Evolutionary conservation across 2,329 filamentous ascomycete species (phyloP).

Genomic region (Colletotrichum incanum): DNA sequence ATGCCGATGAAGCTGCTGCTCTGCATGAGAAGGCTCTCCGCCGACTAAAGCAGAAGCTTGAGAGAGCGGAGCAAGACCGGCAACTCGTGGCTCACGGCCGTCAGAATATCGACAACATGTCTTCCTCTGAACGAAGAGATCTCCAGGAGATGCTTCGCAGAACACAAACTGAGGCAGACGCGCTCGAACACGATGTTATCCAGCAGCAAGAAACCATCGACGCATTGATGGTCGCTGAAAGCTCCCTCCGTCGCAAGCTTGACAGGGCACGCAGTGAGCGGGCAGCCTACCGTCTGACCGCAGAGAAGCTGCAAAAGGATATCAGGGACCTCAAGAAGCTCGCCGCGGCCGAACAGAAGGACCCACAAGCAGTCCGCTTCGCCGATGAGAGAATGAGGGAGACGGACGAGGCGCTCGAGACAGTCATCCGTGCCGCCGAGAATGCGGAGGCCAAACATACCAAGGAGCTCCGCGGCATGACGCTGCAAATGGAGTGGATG

Average conservation of each 20-base stretch:
- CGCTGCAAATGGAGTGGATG: conserved; percentile 93
- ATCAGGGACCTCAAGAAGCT: conserved; percentile 62
- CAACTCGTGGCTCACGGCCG: conserved; percentile 47
- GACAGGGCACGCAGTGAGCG: conserved; percentile 79
- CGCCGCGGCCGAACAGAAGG: conserved; percentile 53
- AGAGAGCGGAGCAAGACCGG: conserved; percentile 67
- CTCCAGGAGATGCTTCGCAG: conserved; percentile 74
- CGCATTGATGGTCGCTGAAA: conserved; percentile 69
- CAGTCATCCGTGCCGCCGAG: conserved; percentile 71
- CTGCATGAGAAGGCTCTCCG: conserved; percentile 61
- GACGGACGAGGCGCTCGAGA: conserved; percentile 69
- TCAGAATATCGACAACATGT: conserved; percentile 47
- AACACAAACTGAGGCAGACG: conserved; percentile 75
- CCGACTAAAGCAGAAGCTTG: conserved; percentile 65
- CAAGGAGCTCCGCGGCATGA: conserved; percentile 85
- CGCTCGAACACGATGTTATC: conserved; percentile 80
- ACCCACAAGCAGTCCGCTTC: conserved; percentile 50
- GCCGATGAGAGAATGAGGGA: conserved; percentile 52
- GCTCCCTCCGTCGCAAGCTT: conserved; percentile 76
- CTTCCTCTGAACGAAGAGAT: conserved; percentile 63
- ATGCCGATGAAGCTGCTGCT: conserved; percentile 63
- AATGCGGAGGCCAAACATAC: conserved; percentile 78
- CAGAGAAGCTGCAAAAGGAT: conserved; percentile 69
- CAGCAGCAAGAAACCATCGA: conserved; percentile 79
- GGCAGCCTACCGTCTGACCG: conserved; percentile 67